Percentiles rank a stretch among this genome's conserved stretches.
These are phyloP conservation scores for Chaetomiaceae sp. DNA, from an alignment of 2,329 filamentous ascomycete species.

Conservation along the genomic window DNA sequence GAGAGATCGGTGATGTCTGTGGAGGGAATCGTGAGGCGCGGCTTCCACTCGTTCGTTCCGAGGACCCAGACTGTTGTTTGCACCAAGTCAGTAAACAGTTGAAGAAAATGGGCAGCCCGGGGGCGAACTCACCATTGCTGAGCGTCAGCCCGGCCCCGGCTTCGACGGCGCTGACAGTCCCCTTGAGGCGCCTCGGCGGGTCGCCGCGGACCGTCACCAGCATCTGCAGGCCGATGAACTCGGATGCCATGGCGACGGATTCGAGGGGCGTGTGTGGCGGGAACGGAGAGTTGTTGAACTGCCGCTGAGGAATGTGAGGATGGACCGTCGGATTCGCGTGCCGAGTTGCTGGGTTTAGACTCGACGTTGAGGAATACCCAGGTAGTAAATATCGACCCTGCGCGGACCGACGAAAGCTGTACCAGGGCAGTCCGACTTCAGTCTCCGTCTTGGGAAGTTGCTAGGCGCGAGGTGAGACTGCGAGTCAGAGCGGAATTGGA, in stretches of 20 bases:
- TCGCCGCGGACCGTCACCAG: constrained; percentile 61
- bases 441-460: neutral
- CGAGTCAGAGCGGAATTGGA: neutral
- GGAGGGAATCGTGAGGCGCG: constrained; percentile 42
- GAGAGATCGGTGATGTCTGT: constrained; percentile 43
- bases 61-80: constrained; percentile 36
- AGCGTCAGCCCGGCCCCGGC: constrained; percentile 65
- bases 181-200: constrained; percentile 61
- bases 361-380: too few relatives aligned
- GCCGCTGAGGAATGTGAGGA: neutral
- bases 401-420: neutral
- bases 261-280: neutral
- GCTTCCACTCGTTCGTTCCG: constrained; percentile 39
- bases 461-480: neutral
- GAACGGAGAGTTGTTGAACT: neutral
- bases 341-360: neutral
- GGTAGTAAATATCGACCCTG: neutral
- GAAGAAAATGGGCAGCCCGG: neutral
- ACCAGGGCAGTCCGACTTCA: neutral
- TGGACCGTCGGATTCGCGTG: too few relatives aligned
- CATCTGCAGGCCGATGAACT: constrained; percentile 74
- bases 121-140: constrained; percentile 58
- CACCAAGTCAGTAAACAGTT: neutral
- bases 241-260: constrained; percentile 52
- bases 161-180: constrained; percentile 64